Evolutionary conservation across 768 basidiomycete genomes (phyloP), one percentile per base, ranked within the genome.

Genomic region (Sistotremastrum niveocremeum): DNA sequence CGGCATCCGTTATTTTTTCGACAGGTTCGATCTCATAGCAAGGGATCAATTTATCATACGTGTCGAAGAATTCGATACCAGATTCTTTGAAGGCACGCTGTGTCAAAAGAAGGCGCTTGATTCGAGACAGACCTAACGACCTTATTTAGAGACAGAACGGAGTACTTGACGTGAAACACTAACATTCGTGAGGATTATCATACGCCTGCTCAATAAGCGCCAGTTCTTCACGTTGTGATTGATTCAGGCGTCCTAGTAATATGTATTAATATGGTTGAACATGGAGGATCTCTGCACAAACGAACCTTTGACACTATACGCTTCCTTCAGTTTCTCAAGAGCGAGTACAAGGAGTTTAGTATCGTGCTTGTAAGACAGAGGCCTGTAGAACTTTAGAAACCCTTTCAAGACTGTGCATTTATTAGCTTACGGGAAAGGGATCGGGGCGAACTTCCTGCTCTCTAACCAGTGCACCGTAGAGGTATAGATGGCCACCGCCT

Each of bases 1-100:
- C 81, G 34, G 95, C 95, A 63, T 98, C 95, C 30, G 95, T 98
- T 53, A 99, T 98, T 78, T 99, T 99, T 71, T 99, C 95, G 10
- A 99, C 90, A 0, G 95, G 95, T 61, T 99, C 95, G 51, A 99
- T 98, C 56, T 98, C 94, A 60, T 99, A 98, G 60, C 91, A 97
- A 29, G 93, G 91, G 56, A 98, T 97, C 56, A 98, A 76, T 63
- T 94, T 97, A 71, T 97, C 91, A 57, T 98, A 94, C 0, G 91
- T 95, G 56, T 95, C 91, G 63, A 91, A 94, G 65, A 91, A 93
- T 63, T 89, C 87, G 50, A 99, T 95, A 7, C 95, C 95, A 28
- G 91, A 68, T 61, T 99, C 95, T 68, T 98, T 98, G 77, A 99
- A 99, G 2, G 93, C 90, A 40, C 95, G 85, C 62, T 99, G 95